Base-by-base conservation (phyloP, 192 early-diverging fungal species). In the Tieghemiomyces parasiticus region DNA sequence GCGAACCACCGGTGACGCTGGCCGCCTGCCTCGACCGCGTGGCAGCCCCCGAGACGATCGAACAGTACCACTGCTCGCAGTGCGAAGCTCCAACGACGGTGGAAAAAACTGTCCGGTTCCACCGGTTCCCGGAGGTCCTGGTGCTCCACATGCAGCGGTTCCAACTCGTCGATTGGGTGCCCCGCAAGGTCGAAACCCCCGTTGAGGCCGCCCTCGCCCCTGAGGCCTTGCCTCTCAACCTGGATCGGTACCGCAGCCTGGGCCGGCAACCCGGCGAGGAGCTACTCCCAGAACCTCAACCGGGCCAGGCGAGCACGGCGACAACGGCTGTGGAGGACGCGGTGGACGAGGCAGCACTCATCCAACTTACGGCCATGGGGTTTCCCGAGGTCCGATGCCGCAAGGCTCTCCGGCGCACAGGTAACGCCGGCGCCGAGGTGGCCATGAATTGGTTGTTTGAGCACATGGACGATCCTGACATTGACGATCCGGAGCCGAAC, bases 381-480 rank as follows among this genome's bases (percentile, higher is more conserved):
- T 95, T 99, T 71, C 81, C 91, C 19, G 81, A 89, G 63, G 74
- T 81, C 49, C 76, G 91, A 48, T 89, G 87, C 61, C 80, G 81
- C 52, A 89, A 88, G 63, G 95, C 93, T 0, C 66, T 97, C 35
- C 65, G 83, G 38, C 77, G 73, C 26, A 94, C 92, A 3, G 90
- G 88, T 20, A 86, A 91, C 65, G 72, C 77, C 34, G 90, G 85
- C 16, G 75, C 82, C 6, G 91, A 95, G 59, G 68, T 75, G 4
- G 95, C 94, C 2, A 91, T 93, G 88, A 83, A 82, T 63, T 97
- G 94, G 94, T 61, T 97, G 28, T 89, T 96, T 74, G 89, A 91
- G 67, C 91, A 95, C 61, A 93, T 95, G 88, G 95, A 99, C 29
- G 95, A 97, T 73, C 78, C 93, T 32, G 84, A 88, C 80, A 76